These are phyloP conservation scores for Yarrowia porcina DNA, from an alignment of 805 yeast genomes.

Conservation along the genomic window DNA sequence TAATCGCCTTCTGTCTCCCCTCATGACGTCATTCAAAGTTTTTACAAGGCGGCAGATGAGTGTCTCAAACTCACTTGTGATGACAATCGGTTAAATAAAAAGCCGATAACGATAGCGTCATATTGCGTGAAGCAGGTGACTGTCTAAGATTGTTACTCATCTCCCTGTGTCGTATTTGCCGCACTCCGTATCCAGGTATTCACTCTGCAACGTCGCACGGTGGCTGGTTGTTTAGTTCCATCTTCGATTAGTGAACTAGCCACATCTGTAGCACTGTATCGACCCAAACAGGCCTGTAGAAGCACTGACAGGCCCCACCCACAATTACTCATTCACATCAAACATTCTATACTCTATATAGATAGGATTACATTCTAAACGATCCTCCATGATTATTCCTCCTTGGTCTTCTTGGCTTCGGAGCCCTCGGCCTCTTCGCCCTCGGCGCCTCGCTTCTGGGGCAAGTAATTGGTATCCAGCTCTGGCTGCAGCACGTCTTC, in stretches of 20 bases:
- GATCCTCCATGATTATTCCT: not conserved
- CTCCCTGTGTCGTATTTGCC: too few relatives aligned
- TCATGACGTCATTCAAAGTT: not conserved
- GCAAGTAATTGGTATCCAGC: not conserved
- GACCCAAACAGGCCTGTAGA: too few relatives aligned
- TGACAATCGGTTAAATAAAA: not conserved
- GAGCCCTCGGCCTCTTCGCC: not conserved
- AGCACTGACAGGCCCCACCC: too few relatives aligned
- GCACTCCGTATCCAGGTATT: not conserved
- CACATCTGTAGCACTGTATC: too few relatives aligned
- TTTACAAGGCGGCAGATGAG: not conserved
- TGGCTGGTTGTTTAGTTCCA: too few relatives aligned
- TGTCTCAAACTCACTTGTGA: not conserved
- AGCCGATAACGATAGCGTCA: too few relatives aligned
- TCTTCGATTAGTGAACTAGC: too few relatives aligned
- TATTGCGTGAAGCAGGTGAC: too few relatives aligned
- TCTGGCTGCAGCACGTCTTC: not conserved
- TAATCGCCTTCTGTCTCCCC: not conserved
- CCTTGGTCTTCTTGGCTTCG: conserved; percentile 1
- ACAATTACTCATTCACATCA: too few relatives aligned
- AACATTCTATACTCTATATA: not conserved
- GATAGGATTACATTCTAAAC: not conserved
- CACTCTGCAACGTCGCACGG: not conserved
- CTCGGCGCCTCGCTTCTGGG: not conserved
- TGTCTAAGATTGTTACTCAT: too few relatives aligned